Base-by-base conservation (phyloP, 2,329 filamentous ascomycete species). In the Colletotrichum brevisporum region DNA sequence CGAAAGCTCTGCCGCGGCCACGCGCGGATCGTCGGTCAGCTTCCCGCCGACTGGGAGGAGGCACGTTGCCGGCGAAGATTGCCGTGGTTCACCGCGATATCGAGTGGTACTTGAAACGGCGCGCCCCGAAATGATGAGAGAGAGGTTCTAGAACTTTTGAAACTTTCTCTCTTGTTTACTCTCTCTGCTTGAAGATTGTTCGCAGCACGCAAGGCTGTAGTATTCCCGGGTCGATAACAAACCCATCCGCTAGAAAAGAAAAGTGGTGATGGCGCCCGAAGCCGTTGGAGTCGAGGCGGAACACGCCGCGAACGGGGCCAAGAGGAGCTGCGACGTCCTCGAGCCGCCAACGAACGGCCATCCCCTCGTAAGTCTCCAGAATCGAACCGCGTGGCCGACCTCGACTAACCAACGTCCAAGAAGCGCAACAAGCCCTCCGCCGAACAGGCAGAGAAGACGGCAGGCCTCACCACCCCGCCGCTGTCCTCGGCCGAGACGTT, bases 51-150 rank as follows among this genome's bases (percentile, higher is more conserved):
- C 5, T 36, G 21, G 26, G 39, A 53, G 16, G 12, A 50, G 53
- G 47, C 39, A 57, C 18, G 45, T 53, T 8, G 15, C 51, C 51
- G 27, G 31, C 45, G 31, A 41, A 21, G 10, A 5, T 50, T 52
- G 18, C 18, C 47, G 4, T 52, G 45, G 9, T 52, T 26, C 10
- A 8, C n/a, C 12, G 9, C 21, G 26, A 12, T 12, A 8, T 50
- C 47, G 16, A 12, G 8, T n/a, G 27, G 41, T 63, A 57, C 47
- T 57, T 67, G 64, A 57, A 57, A 52, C 13, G 36, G 2, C 45
- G 6, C 47, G 26, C 26, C 64, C 36, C 18, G 2, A 24, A 47
- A 16, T 21, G 18, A 16, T 21, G 18, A 6, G 24, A 47, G 24
- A 47, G 45, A 9, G 45, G 31, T 10, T 36, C 31, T 36, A 10